A percentile compares a stretch with the other conserved stretches of the same genome.
Evolutionary conservation across 768 basidiomycete genomes (phyloP).

Genomic region (Kwoniella newhampshirensis): DNA sequence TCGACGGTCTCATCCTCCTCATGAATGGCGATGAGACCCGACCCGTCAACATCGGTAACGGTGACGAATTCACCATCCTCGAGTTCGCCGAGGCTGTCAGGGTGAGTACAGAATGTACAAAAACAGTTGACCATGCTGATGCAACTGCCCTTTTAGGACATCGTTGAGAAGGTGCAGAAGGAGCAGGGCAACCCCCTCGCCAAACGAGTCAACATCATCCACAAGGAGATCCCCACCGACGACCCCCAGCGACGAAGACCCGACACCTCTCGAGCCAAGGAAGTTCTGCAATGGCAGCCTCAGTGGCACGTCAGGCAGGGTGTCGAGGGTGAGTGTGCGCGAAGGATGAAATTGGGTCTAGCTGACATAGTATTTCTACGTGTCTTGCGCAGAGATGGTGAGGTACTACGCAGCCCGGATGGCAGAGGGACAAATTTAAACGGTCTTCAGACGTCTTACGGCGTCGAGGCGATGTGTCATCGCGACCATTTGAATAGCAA

Average conservation of each 20-base stretch:
- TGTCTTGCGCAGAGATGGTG: slow-evolving; percentile 34
- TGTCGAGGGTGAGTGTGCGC: slow-evolving; percentile 61
- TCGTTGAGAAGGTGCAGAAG: slow-evolving; percentile 87
- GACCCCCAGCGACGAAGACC: slow-evolving; percentile 93
- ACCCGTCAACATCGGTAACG: slow-evolving; percentile 94
- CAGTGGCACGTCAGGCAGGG: slow-evolving; percentile 91
- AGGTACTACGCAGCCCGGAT: slow-evolving; percentile 51
- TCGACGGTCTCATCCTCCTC: slow-evolving; percentile 66
- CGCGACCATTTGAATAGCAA: no score
- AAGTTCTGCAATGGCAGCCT: slow-evolving; percentile 82
- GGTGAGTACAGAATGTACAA: slow-evolving; percentile 25
- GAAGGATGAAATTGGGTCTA: slow-evolving; percentile 1
- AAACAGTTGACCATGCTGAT: neutral
- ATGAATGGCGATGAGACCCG: slow-evolving; percentile 94
- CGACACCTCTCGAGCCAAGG: slow-evolving; percentile 86
- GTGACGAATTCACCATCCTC: slow-evolving; percentile 92
- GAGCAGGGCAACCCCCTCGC: slow-evolving; percentile 57
- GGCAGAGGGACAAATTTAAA: slow-evolving; percentile 42
- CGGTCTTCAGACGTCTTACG: neutral
- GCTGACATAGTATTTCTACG: neutral
- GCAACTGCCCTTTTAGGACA: slow-evolving; percentile 56
- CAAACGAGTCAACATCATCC: slow-evolving; percentile 53
- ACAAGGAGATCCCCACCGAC: slow-evolving; percentile 52
- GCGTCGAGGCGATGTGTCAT: neutral
- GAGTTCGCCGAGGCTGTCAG: slow-evolving; percentile 91